Evolutionary conservation across 306 rosid species (phyloP), one percentile per base, ranked within the genome.

Genomic region (Glycine tomentella): DNA sequence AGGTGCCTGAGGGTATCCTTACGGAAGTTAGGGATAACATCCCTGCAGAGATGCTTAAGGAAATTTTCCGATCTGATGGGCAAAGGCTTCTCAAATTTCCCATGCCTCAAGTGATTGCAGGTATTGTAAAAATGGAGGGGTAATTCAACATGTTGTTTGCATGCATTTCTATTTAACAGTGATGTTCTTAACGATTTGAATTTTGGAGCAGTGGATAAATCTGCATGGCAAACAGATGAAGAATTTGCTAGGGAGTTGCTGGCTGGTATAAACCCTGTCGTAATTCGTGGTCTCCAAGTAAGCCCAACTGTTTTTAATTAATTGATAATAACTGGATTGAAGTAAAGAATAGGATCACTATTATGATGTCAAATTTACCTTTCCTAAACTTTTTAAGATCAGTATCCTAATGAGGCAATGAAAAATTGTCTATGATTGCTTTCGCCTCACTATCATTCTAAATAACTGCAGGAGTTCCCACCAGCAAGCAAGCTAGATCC

Each of bases 231-330:
- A 34, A 89, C 97, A 1, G 98, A 94, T 56, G 97, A 94, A 78
- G 97, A 94, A 72, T 94, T 94, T 84, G 88, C 95, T 6, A 90
- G 97, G 88, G 97, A 94, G 87, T 90, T 92, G 97, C 79, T 94
- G 74, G 98, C 98, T 7, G 97, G 98, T 65, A 62, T 85, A 46
- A 90, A 92, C 82, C 98, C 97, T 25, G 85, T 91, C 66, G 9
- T 75, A 66, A 90, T 94, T 34, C 49, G 63, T 14, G 25, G 93
- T 67, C 97, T 94, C 52, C 59, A 86, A 65, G 98, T 92, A 92
- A 86, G 86, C 58, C 61, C 53, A 51, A 52, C 70, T 57, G 69
- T 20, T 83, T 45, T 17, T 33, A 15, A 9, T 76, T 34, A 1
- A n/a, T 31, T 48, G 44, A 4, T 55, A 49, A 13, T 10, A n/a